Conservation (phyloP, 2,329 filamentous ascomycete species). For the Fusarium poae region DNA sequence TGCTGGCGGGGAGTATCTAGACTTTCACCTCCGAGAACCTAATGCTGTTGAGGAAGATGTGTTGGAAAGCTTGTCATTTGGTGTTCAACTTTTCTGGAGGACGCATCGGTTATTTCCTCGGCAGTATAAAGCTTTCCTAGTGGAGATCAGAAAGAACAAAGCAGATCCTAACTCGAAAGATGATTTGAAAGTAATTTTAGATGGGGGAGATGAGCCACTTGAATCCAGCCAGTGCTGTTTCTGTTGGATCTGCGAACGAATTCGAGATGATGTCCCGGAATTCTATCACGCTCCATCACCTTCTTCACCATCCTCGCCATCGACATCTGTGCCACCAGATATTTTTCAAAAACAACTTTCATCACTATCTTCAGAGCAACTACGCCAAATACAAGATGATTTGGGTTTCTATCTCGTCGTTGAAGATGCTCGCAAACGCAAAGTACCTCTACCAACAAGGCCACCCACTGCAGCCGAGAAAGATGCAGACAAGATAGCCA, state of each 20-base stretch:
- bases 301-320: background rate
- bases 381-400: conserved; percentile 35
- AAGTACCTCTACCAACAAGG: conserved; percentile 15
- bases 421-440: conserved; percentile 17
- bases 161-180: background rate
- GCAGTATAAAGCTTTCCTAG: conserved; percentile 17
- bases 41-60: background rate
- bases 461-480: conserved; percentile 20
- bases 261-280: conserved; percentile 22
- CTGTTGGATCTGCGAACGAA: conserved; percentile 35
- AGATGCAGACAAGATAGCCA: conserved; percentile 1
- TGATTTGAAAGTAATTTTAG: conserved; percentile 1
- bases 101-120: conserved; percentile 23
- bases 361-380: conserved; percentile 12
- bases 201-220: background rate
- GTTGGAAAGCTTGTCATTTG: conserved; percentile 2
- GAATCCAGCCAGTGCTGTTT: background rate
- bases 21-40: conserved; percentile 16
- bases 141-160: background rate
- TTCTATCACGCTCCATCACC: conserved; percentile 11
- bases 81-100: conserved; percentile 18
- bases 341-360: conserved; percentile 9
- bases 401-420: conserved; percentile 22
- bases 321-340: background rate
- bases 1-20: conserved; percentile 15